phyloP scores from a whole-genome alignment of 768 basidiomycete genomes.

The Melanogaster broomeanus region DNA sequence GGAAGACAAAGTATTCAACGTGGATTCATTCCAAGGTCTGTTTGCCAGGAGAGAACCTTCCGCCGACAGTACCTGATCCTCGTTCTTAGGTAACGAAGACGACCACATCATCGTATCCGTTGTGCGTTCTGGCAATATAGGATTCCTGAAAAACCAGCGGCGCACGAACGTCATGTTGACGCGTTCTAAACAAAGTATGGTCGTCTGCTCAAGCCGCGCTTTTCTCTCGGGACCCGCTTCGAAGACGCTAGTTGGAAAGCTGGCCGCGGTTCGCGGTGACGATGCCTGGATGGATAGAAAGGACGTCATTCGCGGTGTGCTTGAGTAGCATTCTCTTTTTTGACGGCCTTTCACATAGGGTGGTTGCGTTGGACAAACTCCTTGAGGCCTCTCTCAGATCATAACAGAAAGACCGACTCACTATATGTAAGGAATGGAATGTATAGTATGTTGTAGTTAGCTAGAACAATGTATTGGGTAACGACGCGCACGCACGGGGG shows the following conservation, averaged over 20 bases:
- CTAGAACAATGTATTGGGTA: too few species aligned
- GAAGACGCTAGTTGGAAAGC: slow-evolving; percentile 24
- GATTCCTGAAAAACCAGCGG: slow-evolving; percentile 63
- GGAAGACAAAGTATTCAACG: slow-evolving; percentile 71
- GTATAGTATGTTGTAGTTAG: too few species aligned
- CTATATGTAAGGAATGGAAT: too few species aligned
- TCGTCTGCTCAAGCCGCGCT: slow-evolving; percentile 56
- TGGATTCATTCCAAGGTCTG: slow-evolving; percentile 80
- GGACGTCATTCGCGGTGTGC: slow-evolving; percentile 5
- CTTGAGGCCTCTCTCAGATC: too few species aligned
- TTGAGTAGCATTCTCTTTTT: background rate
- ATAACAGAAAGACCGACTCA: too few species aligned
- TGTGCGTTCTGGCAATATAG: slow-evolving; percentile 57
- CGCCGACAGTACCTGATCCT: slow-evolving; percentile 13
- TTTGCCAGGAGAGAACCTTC: background rate
- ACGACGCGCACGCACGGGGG: too few species aligned
- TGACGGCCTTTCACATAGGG: too few species aligned
- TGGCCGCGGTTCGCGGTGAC: slow-evolving; percentile 14
- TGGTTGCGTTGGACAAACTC: background rate
- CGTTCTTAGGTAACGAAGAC: slow-evolving; percentile 70
- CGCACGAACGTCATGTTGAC: slow-evolving; percentile 87
- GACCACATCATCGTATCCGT: slow-evolving; percentile 72
- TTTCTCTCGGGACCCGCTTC: slow-evolving; percentile 23
- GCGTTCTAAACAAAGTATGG: slow-evolving; percentile 74
- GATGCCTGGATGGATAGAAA: slow-evolving; percentile 16